Percentiles rank a stretch among this genome's conserved stretches.
Evolutionary conservation across 2,329 filamentous ascomycete species (phyloP).

Genomic region (Aureobasidium musti): DNA sequence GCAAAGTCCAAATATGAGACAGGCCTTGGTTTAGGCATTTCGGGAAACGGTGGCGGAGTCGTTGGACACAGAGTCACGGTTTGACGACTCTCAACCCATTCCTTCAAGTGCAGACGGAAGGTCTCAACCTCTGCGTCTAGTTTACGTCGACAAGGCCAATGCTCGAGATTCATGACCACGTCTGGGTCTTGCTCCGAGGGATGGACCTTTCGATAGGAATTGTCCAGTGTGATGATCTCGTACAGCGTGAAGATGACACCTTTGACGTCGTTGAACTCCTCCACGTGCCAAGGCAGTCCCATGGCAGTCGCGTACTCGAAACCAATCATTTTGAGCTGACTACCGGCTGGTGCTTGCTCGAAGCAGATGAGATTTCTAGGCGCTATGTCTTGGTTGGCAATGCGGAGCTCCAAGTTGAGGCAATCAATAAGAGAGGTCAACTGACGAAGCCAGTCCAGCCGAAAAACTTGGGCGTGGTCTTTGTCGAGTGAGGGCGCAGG

Average conservation of each 20-base stretch:
- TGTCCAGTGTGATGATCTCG: constrained; percentile 18
- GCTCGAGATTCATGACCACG: background rate
- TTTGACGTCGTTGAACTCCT: background rate
- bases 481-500: background rate
- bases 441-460: background rate
- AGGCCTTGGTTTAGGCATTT: constrained; percentile 10
- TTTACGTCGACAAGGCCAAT: background rate
- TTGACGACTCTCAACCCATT: constrained; percentile 1
- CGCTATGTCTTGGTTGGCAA: constrained; percentile 6
- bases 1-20: background rate
- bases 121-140: background rate
- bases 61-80: background rate
- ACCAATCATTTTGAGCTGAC: background rate
- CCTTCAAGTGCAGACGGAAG: background rate
- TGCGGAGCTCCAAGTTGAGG: background rate
- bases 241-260: constrained; percentile 20
- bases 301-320: background rate
- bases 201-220: background rate
- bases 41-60: background rate
- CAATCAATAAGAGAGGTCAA: constrained; percentile 2
- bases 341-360: background rate
- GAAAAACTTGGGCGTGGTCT: background rate
- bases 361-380: background rate
- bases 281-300: background rate
- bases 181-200: background rate